These are phyloP conservation scores for Exutisphaerella laricina DNA, from an alignment of 2,329 filamentous ascomycete species.

Conservation along the genomic window DNA sequence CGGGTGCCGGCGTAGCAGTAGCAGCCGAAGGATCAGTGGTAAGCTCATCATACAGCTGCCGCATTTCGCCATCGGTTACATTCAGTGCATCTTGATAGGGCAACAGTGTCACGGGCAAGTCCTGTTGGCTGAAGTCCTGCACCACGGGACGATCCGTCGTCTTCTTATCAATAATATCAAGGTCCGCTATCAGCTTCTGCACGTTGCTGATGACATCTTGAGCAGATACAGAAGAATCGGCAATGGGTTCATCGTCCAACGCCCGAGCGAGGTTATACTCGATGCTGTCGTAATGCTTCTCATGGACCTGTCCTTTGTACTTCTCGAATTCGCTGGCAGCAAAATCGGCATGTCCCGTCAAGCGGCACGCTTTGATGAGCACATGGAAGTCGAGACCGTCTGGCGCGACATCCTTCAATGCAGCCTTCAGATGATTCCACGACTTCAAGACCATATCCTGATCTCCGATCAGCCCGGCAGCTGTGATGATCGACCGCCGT, in stretches of 20 bases:
- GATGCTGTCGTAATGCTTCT: constrained; percentile 4
- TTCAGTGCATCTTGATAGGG: constrained; percentile 16
- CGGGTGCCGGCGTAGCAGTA: neutral
- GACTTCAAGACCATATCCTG: constrained; percentile 21
- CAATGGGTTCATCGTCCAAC: too few species aligned
- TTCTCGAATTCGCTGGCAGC: constrained; percentile 20
- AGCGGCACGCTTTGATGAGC: constrained; percentile 25
- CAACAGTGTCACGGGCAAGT: constrained; percentile 35
- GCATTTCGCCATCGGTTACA: constrained; percentile 29
- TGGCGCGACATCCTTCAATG: constrained; percentile 10
- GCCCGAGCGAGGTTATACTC: constrained; percentile 12
- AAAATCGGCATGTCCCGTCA: constrained; percentile 16
- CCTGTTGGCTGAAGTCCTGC: constrained; percentile 34
- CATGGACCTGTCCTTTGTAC: constrained; percentile 9
- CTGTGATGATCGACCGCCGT: constrained; percentile 31
- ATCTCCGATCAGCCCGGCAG: constrained; percentile 32
- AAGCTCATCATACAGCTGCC: constrained; percentile 41
- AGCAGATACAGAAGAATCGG: constrained; percentile 5
- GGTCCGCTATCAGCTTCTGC: constrained; percentile 21
- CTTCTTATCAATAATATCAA: constrained; percentile 22
- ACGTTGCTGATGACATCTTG: neutral
- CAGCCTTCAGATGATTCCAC: constrained; percentile 34
- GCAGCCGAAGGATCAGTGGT: constrained; percentile 36
- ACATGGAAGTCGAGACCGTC: constrained; percentile 26
- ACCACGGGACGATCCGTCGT: constrained; percentile 17